Percentiles rank a stretch among this genome's conserved stretches.
Conservation (phyloP, 352 stramenopile species). For the Phytophthora pini region DNA sequence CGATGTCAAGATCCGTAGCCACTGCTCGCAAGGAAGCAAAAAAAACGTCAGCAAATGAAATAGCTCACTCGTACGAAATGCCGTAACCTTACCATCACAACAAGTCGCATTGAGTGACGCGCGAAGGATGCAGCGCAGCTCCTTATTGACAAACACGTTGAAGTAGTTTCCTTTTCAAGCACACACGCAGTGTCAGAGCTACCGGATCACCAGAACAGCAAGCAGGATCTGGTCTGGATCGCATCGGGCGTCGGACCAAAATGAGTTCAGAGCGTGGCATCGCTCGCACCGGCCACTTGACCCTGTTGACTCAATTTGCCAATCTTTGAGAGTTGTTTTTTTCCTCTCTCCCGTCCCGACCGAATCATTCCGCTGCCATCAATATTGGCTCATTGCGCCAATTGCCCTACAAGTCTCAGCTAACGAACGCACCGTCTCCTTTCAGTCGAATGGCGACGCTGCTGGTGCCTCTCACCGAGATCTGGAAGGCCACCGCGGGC, state of each 20-base stretch:
- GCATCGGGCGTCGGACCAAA: conserved; percentile 33
- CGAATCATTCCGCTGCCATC: conserved; percentile 22
- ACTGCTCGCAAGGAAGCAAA: conserved; percentile 43
- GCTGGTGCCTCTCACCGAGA: conserved; percentile 62
- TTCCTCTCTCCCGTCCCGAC: conserved; percentile 15
- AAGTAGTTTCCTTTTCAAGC: conserved; percentile 82
- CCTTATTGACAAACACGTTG: conserved; percentile 85
- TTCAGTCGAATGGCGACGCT: conserved; percentile 85
- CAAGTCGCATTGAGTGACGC: conserved; percentile 79
- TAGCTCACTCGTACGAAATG: not conserved
- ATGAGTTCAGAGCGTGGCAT: conserved; percentile 57
- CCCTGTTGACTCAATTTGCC: conserved; percentile 4
- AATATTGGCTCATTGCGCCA: conserved; percentile 2
- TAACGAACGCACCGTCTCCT: conserved; percentile 68
- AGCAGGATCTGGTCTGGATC: conserved; percentile 21
- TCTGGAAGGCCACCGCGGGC: conserved; percentile 69
- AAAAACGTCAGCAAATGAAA: not conserved
- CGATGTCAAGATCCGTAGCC: conserved; percentile 56
- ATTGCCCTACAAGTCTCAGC: not conserved
- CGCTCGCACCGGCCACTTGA: conserved; percentile 29
- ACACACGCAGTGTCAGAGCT: conserved; percentile 7
- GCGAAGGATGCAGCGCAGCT: conserved; percentile 78
- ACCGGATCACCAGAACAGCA: conserved; percentile 18
- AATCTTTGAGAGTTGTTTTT: not conserved
- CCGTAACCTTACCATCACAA: conserved; percentile 64